Conservation (phyloP, 2,329 filamentous ascomycete genomes). For the Alternaria novae-zelandiae region DNA sequence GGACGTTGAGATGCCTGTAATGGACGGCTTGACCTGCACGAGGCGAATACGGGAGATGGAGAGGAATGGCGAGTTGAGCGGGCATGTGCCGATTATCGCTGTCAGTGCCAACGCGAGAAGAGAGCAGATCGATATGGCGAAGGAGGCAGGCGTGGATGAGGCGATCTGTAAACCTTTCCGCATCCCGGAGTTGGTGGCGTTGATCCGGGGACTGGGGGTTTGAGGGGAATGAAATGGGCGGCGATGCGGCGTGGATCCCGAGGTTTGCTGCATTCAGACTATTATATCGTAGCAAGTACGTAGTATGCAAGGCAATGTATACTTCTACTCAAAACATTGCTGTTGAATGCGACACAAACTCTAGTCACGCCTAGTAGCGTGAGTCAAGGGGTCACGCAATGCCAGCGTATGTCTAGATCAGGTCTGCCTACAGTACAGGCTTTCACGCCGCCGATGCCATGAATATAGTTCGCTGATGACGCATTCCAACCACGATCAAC, state of each 20-base stretch:
- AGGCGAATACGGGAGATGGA: constrained; percentile 27
- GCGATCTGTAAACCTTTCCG: constrained; percentile 79
- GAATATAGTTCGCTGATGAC: background rate
- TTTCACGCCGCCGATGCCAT: background rate
- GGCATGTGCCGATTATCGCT: constrained; percentile 33
- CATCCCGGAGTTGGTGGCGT: constrained; percentile 11
- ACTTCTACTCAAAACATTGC: background rate
- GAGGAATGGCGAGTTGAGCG: constrained; percentile 6
- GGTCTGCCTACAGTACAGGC: background rate
- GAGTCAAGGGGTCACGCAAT: background rate
- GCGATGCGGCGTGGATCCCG: background rate
- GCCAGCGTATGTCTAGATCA: background rate
- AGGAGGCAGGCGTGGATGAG: constrained; percentile 37
- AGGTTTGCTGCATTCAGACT: background rate
- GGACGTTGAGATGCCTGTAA: constrained; percentile 44
- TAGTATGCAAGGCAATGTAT: background rate
- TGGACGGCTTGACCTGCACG: constrained; percentile 35
- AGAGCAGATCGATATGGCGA: constrained; percentile 29
- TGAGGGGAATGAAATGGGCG: background rate
- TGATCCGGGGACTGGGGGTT: background rate
- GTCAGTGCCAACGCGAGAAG: constrained; percentile 39
- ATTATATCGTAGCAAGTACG: background rate
- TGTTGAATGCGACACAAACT: background rate
- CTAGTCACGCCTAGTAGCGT: background rate
- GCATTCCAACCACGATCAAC: background rate